A percentile compares a stretch with the other conserved stretches of the same genome.
Evolutionary conservation across 805 yeast genomes (phyloP).

Genomic region (Lipomyces lipofer): DNA sequence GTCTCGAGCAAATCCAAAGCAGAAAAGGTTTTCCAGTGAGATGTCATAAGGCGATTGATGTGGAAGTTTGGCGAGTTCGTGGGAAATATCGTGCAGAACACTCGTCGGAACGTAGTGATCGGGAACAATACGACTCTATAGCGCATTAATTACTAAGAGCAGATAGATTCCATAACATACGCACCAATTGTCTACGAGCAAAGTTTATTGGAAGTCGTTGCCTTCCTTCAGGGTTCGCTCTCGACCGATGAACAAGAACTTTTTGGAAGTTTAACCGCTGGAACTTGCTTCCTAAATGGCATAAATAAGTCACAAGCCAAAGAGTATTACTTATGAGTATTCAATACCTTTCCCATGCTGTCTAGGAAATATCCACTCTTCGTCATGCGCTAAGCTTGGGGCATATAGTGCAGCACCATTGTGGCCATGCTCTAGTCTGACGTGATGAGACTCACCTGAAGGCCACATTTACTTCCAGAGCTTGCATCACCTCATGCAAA

Average conservation of each 20-base stretch:
- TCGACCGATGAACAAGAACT: conserved; percentile 6
- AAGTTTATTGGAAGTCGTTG: conserved; percentile 24
- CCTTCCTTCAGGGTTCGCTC: neutral
- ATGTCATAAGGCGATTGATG: neutral
- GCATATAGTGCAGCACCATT: conserved; percentile 41
- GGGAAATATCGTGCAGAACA: conserved; percentile 4
- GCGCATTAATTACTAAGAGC: neutral
- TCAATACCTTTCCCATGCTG: conserved; percentile 32
- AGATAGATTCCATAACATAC: neutral
- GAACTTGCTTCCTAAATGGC: conserved; percentile 8
- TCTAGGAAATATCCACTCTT: conserved; percentile 38
- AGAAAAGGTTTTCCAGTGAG: conserved; percentile 15
- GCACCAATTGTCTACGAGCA: conserved; percentile 19
- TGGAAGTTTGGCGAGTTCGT: neutral
- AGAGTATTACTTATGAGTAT: conserved; percentile 11
- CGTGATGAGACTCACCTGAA: conserved; percentile 43
- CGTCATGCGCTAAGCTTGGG: conserved; percentile 25
- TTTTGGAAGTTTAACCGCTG: conserved; percentile 6
- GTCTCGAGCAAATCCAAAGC: conserved; percentile 16
- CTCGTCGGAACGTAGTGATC: conserved; percentile 18
- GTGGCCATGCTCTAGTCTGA: conserved; percentile 48
- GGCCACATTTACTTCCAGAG: too few relatives aligned
- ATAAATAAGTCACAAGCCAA: neutral
- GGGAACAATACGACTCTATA: conserved; percentile 14
- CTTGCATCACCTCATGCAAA: too few relatives aligned